Conservation (phyloP, 768 basidiomycete species). For the Chalciporus sphaerocephalus region DNA sequence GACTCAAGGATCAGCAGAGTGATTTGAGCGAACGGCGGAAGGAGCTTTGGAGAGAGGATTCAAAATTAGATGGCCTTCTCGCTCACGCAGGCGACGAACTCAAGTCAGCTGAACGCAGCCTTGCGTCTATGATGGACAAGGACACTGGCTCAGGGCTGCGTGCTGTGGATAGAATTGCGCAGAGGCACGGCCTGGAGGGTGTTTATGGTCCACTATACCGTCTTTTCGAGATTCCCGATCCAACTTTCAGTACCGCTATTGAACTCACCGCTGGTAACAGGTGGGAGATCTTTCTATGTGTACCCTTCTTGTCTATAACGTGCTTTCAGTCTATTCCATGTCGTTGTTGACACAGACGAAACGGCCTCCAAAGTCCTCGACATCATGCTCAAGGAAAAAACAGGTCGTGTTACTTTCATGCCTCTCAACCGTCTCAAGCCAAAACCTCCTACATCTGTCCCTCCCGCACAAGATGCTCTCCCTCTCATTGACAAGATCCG, state of each 20-base stretch:
- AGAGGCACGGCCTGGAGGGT: slow-evolving; percentile 68
- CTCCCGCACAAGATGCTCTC: slow-evolving; percentile 69
- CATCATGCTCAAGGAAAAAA: slow-evolving; percentile 89
- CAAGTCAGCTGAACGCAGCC: slow-evolving; percentile 67
- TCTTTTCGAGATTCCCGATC: slow-evolving; percentile 84
- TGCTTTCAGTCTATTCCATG: slow-evolving; percentile 72
- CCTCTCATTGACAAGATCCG: slow-evolving; percentile 79
- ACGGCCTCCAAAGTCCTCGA: slow-evolving; percentile 91
- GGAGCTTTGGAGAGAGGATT: slow-evolving; percentile 93
- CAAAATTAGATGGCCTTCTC: slow-evolving; percentile 76
- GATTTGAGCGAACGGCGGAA: slow-evolving; percentile 78
- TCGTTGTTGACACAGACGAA: slow-evolving; percentile 95
- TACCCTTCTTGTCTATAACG: slow-evolving; percentile 4
- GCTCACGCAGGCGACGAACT: slow-evolving; percentile 77
- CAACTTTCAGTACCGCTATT: slow-evolving; percentile 85
- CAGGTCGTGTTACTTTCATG: slow-evolving; percentile 96
- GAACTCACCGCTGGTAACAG: slow-evolving; percentile 96
- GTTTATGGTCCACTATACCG: slow-evolving; percentile 94
- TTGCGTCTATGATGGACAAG: slow-evolving; percentile 97
- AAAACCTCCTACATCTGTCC: slow-evolving; percentile 53
- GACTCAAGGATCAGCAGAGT: slow-evolving; percentile 62
- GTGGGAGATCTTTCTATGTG: slow-evolving; percentile 35
- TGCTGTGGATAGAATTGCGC: slow-evolving; percentile 80
- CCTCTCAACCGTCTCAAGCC: slow-evolving; percentile 92
- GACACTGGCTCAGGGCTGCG: slow-evolving; percentile 87